Conservation (phyloP, 371 early-diverging fungal species). For the Chytridium lagenaria region DNA sequence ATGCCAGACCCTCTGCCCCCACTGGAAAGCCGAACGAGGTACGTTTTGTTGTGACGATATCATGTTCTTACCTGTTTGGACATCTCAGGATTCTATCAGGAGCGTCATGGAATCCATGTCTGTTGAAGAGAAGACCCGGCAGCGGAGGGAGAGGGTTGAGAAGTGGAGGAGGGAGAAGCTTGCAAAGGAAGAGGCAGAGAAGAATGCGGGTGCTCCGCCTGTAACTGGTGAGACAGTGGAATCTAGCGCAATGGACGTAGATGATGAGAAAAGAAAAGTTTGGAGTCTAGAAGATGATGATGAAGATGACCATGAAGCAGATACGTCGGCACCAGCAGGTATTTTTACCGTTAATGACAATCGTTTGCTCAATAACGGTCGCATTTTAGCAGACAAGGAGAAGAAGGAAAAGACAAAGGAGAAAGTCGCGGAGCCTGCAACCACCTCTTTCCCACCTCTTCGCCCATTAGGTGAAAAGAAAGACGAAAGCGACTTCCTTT, state of each 20-base stretch:
- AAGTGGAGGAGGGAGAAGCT: constrained; percentile 68
- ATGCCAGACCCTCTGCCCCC: neutral
- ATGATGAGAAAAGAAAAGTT: constrained; percentile 41
- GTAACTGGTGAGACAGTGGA: constrained; percentile 8
- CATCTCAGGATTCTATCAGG: constrained; percentile 13
- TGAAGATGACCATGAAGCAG: constrained; percentile 47
- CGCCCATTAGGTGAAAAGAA: constrained; percentile 18
- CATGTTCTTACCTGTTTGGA: neutral
- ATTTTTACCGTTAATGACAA: no score
- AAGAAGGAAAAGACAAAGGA: neutral
- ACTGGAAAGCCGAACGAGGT: constrained; percentile 18
- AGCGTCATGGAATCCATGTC: constrained; percentile 34
- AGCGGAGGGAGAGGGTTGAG: constrained; percentile 73
- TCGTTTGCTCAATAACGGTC: no score
- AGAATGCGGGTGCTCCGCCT: constrained; percentile 24
- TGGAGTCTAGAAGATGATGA: constrained; percentile 51
- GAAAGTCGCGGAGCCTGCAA: neutral
- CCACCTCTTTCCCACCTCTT: constrained; percentile 2
- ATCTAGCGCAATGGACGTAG: no score
- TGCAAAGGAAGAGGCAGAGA: constrained; percentile 57
- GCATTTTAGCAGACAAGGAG: neutral
- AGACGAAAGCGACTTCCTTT: constrained; percentile 13
- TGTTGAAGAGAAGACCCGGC: constrained; percentile 68
- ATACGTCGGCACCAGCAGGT: neutral
- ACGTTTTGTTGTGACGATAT: neutral